Evolutionary conservation across 2,329 filamentous ascomycete species (phyloP).

Genomic region (Myriosclerotinia duriaeana): DNA sequence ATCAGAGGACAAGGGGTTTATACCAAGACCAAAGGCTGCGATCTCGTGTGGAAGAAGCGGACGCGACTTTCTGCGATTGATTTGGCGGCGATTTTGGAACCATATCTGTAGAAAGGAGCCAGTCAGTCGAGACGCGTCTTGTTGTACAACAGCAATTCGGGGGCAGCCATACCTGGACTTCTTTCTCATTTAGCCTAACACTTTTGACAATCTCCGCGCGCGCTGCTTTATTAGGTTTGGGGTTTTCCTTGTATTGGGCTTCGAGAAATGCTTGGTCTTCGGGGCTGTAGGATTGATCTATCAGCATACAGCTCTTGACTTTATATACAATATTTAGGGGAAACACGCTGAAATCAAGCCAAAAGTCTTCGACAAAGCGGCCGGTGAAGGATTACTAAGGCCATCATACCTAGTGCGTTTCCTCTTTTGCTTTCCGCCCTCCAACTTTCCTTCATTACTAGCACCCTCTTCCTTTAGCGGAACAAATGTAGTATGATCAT

Average conservation of each 20-base stretch:
- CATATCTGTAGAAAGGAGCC: slow-evolving; percentile 67
- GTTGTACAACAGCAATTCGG: not conserved
- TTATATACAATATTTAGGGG: not conserved
- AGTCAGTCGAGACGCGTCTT: slow-evolving; percentile 27
- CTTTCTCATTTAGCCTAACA: slow-evolving; percentile 83
- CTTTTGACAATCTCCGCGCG: slow-evolving; percentile 80
- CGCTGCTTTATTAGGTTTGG: slow-evolving; percentile 88
- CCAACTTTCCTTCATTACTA: slow-evolving; percentile 41
- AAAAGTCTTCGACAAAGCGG: not conserved
- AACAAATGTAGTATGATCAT: slow-evolving; percentile 27
- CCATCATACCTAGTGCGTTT: slow-evolving; percentile 60
- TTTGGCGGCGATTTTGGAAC: slow-evolving; percentile 95
- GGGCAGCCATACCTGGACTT: slow-evolving; percentile 75
- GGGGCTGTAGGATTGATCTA: slow-evolving; percentile 54
- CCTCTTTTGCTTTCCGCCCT: slow-evolving; percentile 48
- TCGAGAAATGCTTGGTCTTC: slow-evolving; percentile 89
- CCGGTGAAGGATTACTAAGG: not conserved
- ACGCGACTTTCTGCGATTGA: slow-evolving; percentile 83
- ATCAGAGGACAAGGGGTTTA: slow-evolving; percentile 39
- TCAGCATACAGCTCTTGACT: slow-evolving; percentile 2
- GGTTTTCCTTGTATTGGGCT: slow-evolving; percentile 77
- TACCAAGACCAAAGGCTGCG: slow-evolving; percentile 56
- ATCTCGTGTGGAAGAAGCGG: slow-evolving; percentile 79
- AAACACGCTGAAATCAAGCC: not conserved
- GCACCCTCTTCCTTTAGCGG: slow-evolving; percentile 32